Conservation (phyloP, 768 basidiomycete genomes). For the Tubosaeta brunneosetosa region DNA sequence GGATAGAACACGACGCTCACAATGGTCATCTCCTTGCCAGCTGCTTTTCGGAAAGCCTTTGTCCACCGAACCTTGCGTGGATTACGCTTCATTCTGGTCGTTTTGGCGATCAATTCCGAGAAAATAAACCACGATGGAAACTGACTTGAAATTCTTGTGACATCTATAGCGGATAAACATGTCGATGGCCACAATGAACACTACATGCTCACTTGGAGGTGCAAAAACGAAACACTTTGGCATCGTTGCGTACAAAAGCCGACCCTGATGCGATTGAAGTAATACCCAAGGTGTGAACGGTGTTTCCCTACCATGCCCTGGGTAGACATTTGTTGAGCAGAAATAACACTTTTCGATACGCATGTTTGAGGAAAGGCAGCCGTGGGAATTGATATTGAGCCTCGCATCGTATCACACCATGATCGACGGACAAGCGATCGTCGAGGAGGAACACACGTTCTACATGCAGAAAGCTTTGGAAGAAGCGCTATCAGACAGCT, state of each 20-base stretch:
- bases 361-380: conserved; percentile 43
- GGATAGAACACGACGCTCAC: conserved; percentile 42
- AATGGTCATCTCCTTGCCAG: conserved; percentile 99
- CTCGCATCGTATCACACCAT: background rate
- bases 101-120: conserved; percentile 1
- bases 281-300: background rate
- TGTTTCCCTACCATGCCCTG: conserved; percentile 72
- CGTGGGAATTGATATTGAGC: conserved; percentile 22
- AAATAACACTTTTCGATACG: conserved; percentile 98
- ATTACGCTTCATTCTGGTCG: conserved; percentile 92
- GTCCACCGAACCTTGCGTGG: conserved; percentile 99
- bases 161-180: conserved; percentile 52
- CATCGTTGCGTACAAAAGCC: conserved; percentile 96
- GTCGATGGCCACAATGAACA: background rate
- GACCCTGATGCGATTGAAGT: conserved; percentile 46
- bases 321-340: conserved; percentile 95
- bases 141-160: conserved; percentile 98
- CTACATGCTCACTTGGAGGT: conserved; percentile 75
- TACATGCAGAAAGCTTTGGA: conserved; percentile 62
- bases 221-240: conserved; percentile 97
- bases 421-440: background rate
- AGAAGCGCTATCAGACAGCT: conserved; percentile 59
- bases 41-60: conserved; percentile 97
- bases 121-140: background rate
- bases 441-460: conserved; percentile 27